Evolutionary conservation across 2,329 filamentous ascomycete species (phyloP).

Genomic region (Teratosphaeria pseudoeucalypti): DNA sequence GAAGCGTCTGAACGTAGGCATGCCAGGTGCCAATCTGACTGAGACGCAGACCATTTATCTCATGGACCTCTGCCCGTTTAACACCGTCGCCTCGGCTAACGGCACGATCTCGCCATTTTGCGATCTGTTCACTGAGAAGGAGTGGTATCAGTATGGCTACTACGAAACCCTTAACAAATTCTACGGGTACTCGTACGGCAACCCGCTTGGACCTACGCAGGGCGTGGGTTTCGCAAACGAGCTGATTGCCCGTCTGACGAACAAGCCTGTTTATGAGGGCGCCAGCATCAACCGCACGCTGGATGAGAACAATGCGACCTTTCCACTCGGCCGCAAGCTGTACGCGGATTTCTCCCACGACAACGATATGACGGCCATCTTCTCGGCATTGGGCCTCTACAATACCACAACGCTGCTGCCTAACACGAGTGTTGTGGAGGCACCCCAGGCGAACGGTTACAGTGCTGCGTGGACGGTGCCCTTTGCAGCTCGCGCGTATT

Average conservation of each 20-base stretch:
- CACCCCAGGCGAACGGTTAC: conserved; percentile 53
- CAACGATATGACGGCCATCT: conserved; percentile 71
- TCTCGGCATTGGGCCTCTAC: conserved; percentile 69
- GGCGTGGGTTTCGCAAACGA: conserved; percentile 85
- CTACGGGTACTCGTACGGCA: conserved; percentile 70
- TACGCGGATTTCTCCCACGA: conserved; percentile 93
- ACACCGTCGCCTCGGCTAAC: conserved; percentile 58
- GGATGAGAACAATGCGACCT: conserved; percentile 55
- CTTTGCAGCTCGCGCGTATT: conserved; percentile 69
- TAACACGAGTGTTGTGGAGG: conserved; percentile 37
- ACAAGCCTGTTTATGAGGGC: conserved; percentile 55
- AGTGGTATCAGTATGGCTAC: conserved; percentile 43
- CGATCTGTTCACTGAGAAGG: conserved; percentile 62
- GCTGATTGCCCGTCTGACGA: conserved; percentile 69
- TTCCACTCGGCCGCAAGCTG: conserved; percentile 56
- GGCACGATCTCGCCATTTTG: conserved; percentile 60
- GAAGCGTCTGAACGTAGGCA: conserved; percentile 56
- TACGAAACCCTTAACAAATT: conserved; percentile 71
- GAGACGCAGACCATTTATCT: conserved; percentile 54
- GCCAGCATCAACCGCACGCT: conserved; percentile 72
- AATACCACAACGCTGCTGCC: conserved; percentile 47
- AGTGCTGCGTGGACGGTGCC: conserved; percentile 71
- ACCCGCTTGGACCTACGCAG: conserved; percentile 69
- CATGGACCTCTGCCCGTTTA: conserved; percentile 85
- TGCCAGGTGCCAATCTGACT: conserved; percentile 58